Base-by-base conservation (phyloP, 345 rosid species). In the Microthlaspi erraticum region DNA sequence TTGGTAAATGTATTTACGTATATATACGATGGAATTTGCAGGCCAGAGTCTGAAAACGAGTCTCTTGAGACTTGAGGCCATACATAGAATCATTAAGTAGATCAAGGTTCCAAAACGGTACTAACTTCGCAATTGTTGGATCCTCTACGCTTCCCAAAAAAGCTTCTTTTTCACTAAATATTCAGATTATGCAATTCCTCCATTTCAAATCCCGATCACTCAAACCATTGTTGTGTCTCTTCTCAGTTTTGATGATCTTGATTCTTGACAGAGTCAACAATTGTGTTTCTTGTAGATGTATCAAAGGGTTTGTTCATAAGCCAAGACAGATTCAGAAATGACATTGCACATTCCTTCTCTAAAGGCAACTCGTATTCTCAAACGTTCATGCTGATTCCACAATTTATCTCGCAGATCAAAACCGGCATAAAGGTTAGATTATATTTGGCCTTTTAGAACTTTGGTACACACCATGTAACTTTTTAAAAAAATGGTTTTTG, bases 41-140 rank as follows among this genome's bases (percentile, higher is more conserved):
- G 97, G 95, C 85, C 86, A 85, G 61, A 91, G 86, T 66, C 66
- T 91, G 84, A 85, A 91, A 64, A 32, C 92, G 9, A 81, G 81
- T 76, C 80, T 84, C n/a, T n/a, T n/a, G n/a, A n/a, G n/a, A n/a
- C 5, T 78, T 87, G 9, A 83, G 46, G 23, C 95, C 97, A 60
- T 91, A 85, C 50, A 61, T 91, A 23, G 97, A 87, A 77, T 88
- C 97, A 42, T 68, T 91, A 54, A 64, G 82, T 10, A 82, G 77
- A 12, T 78, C 82, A 70, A 78, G 72, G 59, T 91, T 88, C 79
- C 65, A 66, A 49, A 81, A 87, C 68, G 95, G 95, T n/a, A 92
- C 84, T 11, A 88, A 91, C 66, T 91, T 91, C 59, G 97, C 97
- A 0, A 64, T 87, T 5, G 91, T 73, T 68, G 97, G 97, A 29